These are phyloP conservation scores for Prunus padus DNA, from an alignment of 306 rosid genomes.

Conservation along the genomic window DNA sequence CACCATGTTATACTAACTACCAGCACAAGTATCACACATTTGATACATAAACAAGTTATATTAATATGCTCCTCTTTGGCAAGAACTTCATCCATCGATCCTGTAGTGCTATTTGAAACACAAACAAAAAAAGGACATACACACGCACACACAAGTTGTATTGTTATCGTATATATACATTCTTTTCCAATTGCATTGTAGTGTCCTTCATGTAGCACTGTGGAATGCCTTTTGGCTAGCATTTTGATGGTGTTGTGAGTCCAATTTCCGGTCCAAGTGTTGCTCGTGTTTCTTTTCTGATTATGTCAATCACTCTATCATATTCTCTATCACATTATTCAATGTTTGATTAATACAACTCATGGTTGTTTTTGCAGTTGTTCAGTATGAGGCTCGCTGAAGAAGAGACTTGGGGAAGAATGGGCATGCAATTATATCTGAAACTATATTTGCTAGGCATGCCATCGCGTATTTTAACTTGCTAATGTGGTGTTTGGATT, in stretches of 20 bases:
- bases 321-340: background rate
- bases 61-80: background rate
- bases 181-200: background rate
- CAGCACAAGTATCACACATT: background rate
- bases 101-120: too few relatives aligned
- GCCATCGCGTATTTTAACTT: too few relatives aligned
- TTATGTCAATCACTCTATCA: background rate
- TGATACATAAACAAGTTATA: background rate
- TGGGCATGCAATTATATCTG: too few relatives aligned
- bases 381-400: constrained; percentile 17
- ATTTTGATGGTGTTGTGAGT: background rate
- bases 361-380: constrained; percentile 6
- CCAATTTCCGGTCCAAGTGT: background rate
- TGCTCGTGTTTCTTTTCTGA: background rate
- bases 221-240: background rate
- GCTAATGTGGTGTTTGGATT: too few relatives aligned
- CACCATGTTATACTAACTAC: background rate
- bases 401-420: background rate
- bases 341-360: background rate
- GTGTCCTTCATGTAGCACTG: background rate
- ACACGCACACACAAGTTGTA: background rate
- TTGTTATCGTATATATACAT: too few relatives aligned
- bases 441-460: too few relatives aligned
- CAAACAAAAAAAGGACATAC: too few relatives aligned
- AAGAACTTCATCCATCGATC: background rate